Evolutionary conservation across 305 asterid genomes (phyloP).

Genomic region (Ajuga reptans): DNA sequence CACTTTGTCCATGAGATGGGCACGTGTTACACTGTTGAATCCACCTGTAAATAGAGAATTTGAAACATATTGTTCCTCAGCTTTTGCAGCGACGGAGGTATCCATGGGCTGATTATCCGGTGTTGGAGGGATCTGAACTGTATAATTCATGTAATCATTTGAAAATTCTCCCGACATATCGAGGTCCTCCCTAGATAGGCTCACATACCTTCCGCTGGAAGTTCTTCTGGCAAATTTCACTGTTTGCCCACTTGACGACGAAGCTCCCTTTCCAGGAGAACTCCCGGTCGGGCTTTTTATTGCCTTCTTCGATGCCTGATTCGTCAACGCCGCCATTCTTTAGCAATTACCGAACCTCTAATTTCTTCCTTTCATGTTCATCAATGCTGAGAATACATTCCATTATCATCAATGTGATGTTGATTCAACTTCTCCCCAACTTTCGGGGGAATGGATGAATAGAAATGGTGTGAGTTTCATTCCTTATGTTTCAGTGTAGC

Average conservation of each 20-base stretch:
- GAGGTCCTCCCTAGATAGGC: slow-evolving; percentile 34
- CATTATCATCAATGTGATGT: slow-evolving; percentile 15
- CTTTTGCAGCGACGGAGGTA: slow-evolving; percentile 35
- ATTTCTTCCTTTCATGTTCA: not conserved
- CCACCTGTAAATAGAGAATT: slow-evolving; percentile 45
- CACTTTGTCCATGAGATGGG: slow-evolving; percentile 51
- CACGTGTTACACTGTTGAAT: slow-evolving; percentile 43
- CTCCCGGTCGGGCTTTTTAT: slow-evolving; percentile 7
- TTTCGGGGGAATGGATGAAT: slow-evolving; percentile 20
- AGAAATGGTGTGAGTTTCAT: not conserved
- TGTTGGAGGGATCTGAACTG: slow-evolving; percentile 45
- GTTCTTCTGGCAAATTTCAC: slow-evolving; percentile 42
- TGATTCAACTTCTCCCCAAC: slow-evolving; percentile 19
- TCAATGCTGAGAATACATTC: no score
- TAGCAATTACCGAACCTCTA: not conserved
- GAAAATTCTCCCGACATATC: slow-evolving; percentile 37
- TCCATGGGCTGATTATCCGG: slow-evolving; percentile 47
- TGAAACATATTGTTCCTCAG: slow-evolving; percentile 42
- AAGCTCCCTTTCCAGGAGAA: not conserved
- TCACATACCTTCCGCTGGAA: slow-evolving; percentile 39
- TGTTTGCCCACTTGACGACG: slow-evolving; percentile 21
- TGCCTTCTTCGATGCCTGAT: slow-evolving; percentile 35
- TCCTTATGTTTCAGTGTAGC: not conserved
- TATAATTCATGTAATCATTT: slow-evolving; percentile 49
- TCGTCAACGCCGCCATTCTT: slow-evolving; percentile 28